A percentile compares a stretch with the other conserved stretches of the same genome.
These are phyloP conservation scores for Hypseocharis bilobata DNA, from an alignment of 441 rosid genomes.

Conservation along the genomic window DNA sequence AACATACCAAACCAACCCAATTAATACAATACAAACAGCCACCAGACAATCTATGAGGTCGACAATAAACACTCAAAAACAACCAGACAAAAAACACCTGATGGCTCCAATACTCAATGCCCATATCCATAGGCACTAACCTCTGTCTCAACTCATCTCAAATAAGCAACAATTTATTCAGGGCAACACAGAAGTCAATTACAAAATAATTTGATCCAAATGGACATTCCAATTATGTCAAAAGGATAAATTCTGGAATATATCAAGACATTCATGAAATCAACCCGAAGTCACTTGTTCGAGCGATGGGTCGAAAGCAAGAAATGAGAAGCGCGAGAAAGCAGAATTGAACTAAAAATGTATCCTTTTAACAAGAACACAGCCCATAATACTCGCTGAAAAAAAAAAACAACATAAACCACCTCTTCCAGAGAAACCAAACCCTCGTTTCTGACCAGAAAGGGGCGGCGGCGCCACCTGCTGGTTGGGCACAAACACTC, in stretches of 20 bases:
- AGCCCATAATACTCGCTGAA: background rate
- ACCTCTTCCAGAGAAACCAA: constrained; percentile 43
- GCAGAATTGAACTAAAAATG: background rate
- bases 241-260: background rate
- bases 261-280: too few relatives aligned
- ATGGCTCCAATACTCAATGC: background rate
- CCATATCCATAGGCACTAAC: background rate
- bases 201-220: background rate
- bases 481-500: constrained; percentile 18
- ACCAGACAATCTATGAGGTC: too few relatives aligned
- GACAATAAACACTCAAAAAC: too few relatives aligned
- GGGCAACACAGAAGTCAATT: background rate
- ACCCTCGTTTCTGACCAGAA: constrained; percentile 72
- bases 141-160: background rate
- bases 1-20: too few relatives aligned
- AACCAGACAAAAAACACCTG: too few relatives aligned
- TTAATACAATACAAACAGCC: too few relatives aligned
- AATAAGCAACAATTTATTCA: background rate
- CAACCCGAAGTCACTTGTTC: background rate
- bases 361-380: background rate
- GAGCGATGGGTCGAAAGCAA: background rate
- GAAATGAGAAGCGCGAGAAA: too few relatives aligned
- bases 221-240: background rate
- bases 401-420: constrained; percentile 12
- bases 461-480: constrained; percentile 30